A percentile compares a stretch with the other conserved stretches of the same genome.
Conservation (phyloP, 2,329 filamentous ascomycete species). For the Pyrenophora graminea region DNA sequence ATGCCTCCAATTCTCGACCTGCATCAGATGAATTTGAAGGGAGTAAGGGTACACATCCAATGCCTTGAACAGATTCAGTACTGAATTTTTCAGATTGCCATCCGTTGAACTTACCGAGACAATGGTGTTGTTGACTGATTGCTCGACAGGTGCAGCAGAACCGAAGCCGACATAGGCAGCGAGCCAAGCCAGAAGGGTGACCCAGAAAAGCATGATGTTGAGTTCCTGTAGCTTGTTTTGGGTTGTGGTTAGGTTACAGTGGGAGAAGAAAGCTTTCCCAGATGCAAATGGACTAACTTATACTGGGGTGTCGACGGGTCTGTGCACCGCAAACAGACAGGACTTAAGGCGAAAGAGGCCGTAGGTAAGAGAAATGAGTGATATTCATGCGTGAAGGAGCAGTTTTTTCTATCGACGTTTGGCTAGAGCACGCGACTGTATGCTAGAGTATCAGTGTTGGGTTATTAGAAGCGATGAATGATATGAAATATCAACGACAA, state of each 20-base stretch:
- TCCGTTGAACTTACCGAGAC: neutral
- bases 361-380: neutral
- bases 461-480: too few species aligned
- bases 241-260: neutral
- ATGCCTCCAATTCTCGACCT: neutral
- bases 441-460: too few species aligned
- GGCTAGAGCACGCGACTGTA: too few species aligned
- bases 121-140: neutral
- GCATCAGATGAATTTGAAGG: neutral
- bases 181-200: neutral
- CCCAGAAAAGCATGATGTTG: neutral
- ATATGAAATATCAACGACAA: too few species aligned
- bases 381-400: too few species aligned
- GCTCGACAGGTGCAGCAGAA: neutral
- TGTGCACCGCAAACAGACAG: neutral
- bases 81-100: neutral
- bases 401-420: too few species aligned
- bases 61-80: neutral
- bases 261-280: neutral
- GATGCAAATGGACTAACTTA: neutral
- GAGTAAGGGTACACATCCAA: slow-evolving; percentile 1
- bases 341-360: neutral
- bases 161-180: neutral
- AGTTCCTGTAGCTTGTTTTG: neutral
- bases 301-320: neutral